Evolutionary conservation across 2,329 filamentous ascomycete species (phyloP), one percentile per base, ranked within the genome.

Genomic region (Scedosporium dehoogii): DNA sequence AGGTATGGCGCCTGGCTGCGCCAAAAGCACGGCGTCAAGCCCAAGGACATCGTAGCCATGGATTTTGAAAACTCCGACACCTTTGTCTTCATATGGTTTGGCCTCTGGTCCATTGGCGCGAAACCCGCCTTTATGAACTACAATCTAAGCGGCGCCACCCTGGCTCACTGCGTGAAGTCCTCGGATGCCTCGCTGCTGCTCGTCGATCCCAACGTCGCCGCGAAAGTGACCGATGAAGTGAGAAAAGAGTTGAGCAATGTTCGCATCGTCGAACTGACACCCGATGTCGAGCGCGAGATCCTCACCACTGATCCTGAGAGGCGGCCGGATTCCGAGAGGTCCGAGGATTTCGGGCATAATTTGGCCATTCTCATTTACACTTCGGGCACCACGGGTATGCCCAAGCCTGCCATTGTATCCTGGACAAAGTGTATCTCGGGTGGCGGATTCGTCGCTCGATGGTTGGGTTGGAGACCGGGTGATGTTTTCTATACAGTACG

Each of bases 341-440:
- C 75, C 58, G 80, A 84, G 16, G 72, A 80, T 62, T 73, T 76
- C 18, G 69, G 76, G 6, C 74, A 80, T 6, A 81, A 85, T 63
- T 85, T 91, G 76, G 87, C 84, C 1, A 79, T 88, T 55, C 81
- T 96, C 65, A 92, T 96, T 67, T 96, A 90, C 72, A 96, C 91
- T 0, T 91, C 88, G 33, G 91, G 91, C 18, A 96, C 91, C 0
- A 96, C 91, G 0, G 91, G 91, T 1, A 75, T 96, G 65, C 91
- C 91, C 9, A 96, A 96, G 70, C 84, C 88, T 0, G 89, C 89
- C 10, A 85, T 92, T 58, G 82, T 92, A 1, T 85, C 85, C n/a
- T 91, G 87, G 87, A 77, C 75, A 23, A 92, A 92, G 70, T 74
- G 82, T 61, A 80, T 80, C 60, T 70, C 81, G 1, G 84, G 80